Evolutionary conservation across 345 rosid genomes (phyloP), one percentile per base, ranked within the genome.

Genomic region (Cardamine resedifolia): DNA sequence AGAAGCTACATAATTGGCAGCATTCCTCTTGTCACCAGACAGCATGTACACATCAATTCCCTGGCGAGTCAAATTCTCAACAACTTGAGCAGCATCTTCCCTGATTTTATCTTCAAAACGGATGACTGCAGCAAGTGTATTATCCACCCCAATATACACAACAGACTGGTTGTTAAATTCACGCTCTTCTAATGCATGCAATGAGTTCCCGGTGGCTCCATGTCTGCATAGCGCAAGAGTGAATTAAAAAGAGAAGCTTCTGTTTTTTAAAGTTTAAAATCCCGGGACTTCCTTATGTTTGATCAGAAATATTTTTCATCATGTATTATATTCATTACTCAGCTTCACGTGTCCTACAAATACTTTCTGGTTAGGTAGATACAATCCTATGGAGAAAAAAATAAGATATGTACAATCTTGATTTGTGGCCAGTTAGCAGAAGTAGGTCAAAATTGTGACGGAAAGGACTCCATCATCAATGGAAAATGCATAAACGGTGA

Each of bases 31-130:
- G 84, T 94, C 98, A 60, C 98, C 98, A 61, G 98, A 94, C 52
- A 94, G 79, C 96, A 94, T 91, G 85, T 84, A 91, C 98, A 89
- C 93, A 71, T 78, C 74, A 61, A 94, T 85, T 64, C 99, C 97
- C 64, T 79, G 87, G 39, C 80, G 77, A 68, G 84, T 80, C 80
- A 94, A 77, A 66, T 88, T 70, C 53, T 77, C 83, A 58, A 94
- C 89, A 79, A 91, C 96, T 58, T 80, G 82, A 23, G 81, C 73
- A 60, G 97, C 97, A 85, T 94, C 99, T 72, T 91, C 96, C 79
- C 24, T 84, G 66, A 94, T 80, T 80, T 83, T 88, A 84, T 94
- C 98, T 82, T 88, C 96, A 51, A 91, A 78, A 79, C 85, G 89
- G 58, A 94, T 86, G 64, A 85, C 80, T 72, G 95, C 98, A 73